Conservation (phyloP, 306 rosid species). For the Comarum palustre region DNA sequence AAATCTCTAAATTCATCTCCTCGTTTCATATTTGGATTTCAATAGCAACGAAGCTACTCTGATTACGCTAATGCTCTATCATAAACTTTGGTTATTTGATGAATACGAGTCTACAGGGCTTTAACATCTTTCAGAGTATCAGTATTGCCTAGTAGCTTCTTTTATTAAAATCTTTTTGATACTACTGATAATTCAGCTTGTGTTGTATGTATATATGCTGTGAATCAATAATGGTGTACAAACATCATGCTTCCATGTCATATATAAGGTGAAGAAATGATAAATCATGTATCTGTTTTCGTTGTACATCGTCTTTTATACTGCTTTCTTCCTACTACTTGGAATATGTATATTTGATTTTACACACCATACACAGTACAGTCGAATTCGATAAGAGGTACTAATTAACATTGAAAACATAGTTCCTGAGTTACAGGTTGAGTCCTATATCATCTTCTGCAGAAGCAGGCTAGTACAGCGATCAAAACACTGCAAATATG, state of each 20-base stretch:
- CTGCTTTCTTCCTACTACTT: neutral
- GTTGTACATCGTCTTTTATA: neutral
- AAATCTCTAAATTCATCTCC: too few species aligned
- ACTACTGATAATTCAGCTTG: constrained; percentile 6
- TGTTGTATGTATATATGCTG: neutral
- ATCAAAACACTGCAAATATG: constrained; percentile 21
- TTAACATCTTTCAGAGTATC: constrained; percentile 20
- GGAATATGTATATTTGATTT: neutral
- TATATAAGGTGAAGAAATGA: neutral
- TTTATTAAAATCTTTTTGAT: neutral
- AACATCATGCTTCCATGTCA: neutral
- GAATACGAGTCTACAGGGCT: neutral
- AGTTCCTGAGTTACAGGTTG: neutral
- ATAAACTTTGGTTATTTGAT: too few species aligned
- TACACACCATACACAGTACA: neutral
- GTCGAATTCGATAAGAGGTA: neutral
- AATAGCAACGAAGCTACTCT: too few species aligned
- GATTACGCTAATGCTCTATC: too few species aligned
- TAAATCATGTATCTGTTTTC: constrained; percentile 5
- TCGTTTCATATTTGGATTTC: too few species aligned
- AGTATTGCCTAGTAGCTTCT: constrained; percentile 11
- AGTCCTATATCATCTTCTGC: neutral
- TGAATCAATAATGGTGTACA: neutral
- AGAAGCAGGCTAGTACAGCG: neutral
- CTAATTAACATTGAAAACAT: neutral